Evolutionary conservation across 1,139 yeast genomes (phyloP), one percentile per base, ranked within the genome.

Genomic region (Yamadazyma sp.): DNA sequence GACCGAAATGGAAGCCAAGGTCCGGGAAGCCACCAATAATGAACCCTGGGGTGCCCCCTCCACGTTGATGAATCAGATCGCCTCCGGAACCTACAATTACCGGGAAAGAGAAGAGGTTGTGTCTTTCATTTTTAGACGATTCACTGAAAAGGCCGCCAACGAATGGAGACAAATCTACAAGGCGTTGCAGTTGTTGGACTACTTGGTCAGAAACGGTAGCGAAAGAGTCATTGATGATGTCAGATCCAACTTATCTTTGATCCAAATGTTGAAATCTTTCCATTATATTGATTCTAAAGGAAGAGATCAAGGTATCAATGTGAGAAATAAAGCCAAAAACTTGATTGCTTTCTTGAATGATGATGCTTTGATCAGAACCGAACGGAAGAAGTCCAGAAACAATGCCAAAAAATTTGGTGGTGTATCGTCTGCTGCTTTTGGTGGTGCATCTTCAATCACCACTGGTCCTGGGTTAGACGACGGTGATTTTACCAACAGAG

Each of bases 11-110:
- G 98, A 92, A 65, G 85, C 96, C 34, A 89, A 86, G 62, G 98
- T 89, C 15, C 81, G 98, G 46, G 97, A 92, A 62, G 97, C 97
- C 33, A 92, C 98, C 40, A 92, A 92, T 61, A 92, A 92, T 59
- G 99, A 92, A 62, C 98, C 98, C 2, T 92, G 99, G 99, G 98
- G 98, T n/a, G 95, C 97, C 3, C 82, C 95, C 2, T 78, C 94
- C 4, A 78, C 96, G 2, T 67, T 86, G 57, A 92, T 94, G 97
- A 86, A 84, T 45, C 94, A 89, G 57, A 92, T 94, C 52, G 94
- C 98, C 5, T 86, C 89, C 24, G 97, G 96, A 2, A 92, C 98
- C 5, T 87, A 87, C 64, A 87, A 86, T 62, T 86, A 86, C 55
- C 68, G 88, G 47, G 94, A 85, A 53, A 64, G 95, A 44, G 90